These are phyloP conservation scores for Fusarium tupiense DNA, from an alignment of 2,329 filamentous ascomycete genomes.

Conservation along the genomic window DNA sequence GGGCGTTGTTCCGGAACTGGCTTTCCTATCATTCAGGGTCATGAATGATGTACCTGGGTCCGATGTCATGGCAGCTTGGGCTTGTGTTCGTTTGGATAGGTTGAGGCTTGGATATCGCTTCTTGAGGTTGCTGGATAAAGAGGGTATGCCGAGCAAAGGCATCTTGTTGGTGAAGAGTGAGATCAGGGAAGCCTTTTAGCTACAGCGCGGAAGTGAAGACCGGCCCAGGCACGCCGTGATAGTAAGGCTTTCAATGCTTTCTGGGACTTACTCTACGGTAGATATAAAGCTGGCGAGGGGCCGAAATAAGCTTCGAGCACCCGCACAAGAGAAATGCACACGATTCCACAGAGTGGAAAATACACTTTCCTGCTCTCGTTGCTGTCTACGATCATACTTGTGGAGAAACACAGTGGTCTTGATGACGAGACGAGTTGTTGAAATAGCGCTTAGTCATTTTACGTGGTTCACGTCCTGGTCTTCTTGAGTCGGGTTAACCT, in stretches of 20 bases:
- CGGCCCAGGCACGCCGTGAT: rapidly evolving
- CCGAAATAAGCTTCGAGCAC: background rate
- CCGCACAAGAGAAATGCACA: background rate
- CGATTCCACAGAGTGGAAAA: rapidly evolving
- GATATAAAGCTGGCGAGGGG: too few relatives aligned
- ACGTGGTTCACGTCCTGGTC: too few relatives aligned
- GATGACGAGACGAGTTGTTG: background rate
- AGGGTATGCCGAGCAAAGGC: constrained; percentile 6
- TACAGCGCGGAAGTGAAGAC: rapidly evolving
- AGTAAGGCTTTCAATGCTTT: rapidly evolving
- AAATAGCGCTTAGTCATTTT: background rate
- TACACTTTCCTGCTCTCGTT: background rate
- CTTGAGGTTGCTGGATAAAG: background rate
- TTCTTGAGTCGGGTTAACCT: background rate
- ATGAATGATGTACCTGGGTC: constrained; percentile 14
- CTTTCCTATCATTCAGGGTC: background rate
- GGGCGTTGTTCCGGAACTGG: background rate
- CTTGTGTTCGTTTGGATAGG: constrained; percentile 4
- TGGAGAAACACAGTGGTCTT: background rate
- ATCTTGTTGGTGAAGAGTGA: background rate
- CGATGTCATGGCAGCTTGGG: constrained; percentile 9
- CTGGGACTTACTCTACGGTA: too few relatives aligned
- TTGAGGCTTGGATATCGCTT: constrained; percentile 15
- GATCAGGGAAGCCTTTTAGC: background rate
- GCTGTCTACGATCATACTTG: background rate